Base-by-base conservation (phyloP, 2,329 filamentous ascomycete genomes). In the Metarhizium sp. region DNA sequence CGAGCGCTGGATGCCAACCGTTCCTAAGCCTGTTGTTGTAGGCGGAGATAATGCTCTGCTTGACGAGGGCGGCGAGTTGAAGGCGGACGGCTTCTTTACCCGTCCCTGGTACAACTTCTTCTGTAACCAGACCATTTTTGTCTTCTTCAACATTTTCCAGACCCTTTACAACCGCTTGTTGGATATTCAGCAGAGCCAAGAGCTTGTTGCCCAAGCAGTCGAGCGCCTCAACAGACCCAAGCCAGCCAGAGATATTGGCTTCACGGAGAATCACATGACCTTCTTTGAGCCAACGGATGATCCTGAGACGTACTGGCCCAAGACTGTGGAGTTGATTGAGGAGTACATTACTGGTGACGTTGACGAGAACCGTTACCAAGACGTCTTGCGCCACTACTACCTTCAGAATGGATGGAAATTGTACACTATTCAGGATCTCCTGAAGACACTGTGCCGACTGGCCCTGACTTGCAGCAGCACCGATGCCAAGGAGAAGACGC, bases 71-170 rank as follows among this genome's bases (percentile, higher is more conserved):
- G 82, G 78, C 66, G 84, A 78, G 71, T 81, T 81, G 63, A 92
- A 80, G 76, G 87, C 73, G 58, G 90, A 96, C 58, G 88, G 91
- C 52, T 85, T 88, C 56, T 95, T 94, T 71, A 79, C 80, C 61
- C 88, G 92, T 50, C 84, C 85, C 11, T 85, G 83, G 71, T 95
- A 90, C 75, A 92, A 92, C 67, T 84, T 97, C 67, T 99, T 95
- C 74, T 87, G 86, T 68, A 97, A 96, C 69, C 82, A 90, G 64
- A 90, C 87, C 3, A 86, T 99, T 57, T 96, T 91, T 67, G 92
- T 94, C 71, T 97, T 99, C 78, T 88, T 99, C 75, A 89, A 87
- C 62, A 86, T 96, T 58, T 94, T 99, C 69, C 85, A 96, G 66
- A 88, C 87, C n/a, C 76, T 99, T 5, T 97, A 96, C 72, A 83